phyloP scores from a whole-genome alignment of 1,139 yeast genomes.

The Meyerozyma carpophila region DNA sequence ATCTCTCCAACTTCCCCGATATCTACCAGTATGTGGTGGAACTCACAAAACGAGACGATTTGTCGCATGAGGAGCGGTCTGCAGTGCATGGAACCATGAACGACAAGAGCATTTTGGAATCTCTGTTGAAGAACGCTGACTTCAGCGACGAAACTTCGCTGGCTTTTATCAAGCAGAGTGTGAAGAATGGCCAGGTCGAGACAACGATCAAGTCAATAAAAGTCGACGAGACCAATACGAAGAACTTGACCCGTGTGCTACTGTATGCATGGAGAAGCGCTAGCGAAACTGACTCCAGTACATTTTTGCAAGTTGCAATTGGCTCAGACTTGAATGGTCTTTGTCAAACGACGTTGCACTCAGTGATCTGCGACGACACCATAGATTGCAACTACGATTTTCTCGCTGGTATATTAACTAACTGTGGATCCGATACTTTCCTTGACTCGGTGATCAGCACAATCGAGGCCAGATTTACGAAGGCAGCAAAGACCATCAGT shows the following conservation, averaged over 20 bases:
- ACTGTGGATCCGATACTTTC: background rate
- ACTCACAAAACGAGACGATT: slow-evolving; percentile 6
- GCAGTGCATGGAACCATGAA: slow-evolving; percentile 23
- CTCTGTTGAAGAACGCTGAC: slow-evolving; percentile 6
- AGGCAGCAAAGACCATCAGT: background rate
- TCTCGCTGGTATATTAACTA: background rate
- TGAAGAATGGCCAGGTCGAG: background rate
- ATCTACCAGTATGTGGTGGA: slow-evolving; percentile 7
- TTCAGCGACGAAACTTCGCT: background rate
- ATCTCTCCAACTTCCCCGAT: slow-evolving; percentile 6
- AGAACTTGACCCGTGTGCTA: background rate
- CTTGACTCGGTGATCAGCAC: background rate
- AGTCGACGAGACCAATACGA: background rate
- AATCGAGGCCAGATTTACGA: background rate
- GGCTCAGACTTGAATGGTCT: background rate
- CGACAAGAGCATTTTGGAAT: slow-evolving; percentile 8
- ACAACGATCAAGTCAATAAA: background rate
- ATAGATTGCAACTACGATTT: background rate
- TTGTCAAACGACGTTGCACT: background rate
- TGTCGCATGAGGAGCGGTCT: slow-evolving; percentile 7
- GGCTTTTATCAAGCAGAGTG: background rate
- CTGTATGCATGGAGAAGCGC: background rate
- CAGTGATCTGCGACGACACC: background rate
- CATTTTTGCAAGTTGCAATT: background rate
- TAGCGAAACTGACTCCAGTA: background rate